A percentile compares a stretch with the other conserved stretches of the same genome.
Evolutionary conservation across 495 filamentous ascomycete species (phyloP).

Genomic region (Tuber microsphaerosporum): DNA sequence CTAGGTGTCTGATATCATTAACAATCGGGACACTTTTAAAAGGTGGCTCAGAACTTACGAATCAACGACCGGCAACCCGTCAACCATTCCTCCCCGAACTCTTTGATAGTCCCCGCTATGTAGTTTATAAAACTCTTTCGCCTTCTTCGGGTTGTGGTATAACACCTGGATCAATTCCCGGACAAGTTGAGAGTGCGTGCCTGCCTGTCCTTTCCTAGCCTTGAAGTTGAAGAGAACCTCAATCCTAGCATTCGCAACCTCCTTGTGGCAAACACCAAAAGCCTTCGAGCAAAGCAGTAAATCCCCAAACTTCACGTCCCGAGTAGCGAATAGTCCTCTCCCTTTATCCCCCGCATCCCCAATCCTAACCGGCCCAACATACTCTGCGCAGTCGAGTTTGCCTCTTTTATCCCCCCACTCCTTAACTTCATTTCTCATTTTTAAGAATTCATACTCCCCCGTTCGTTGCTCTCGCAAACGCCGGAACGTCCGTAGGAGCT

Average conservation of each 20-base stretch:
- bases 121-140: constrained; percentile 9
- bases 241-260: background rate
- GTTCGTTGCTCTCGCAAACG: constrained; percentile 10
- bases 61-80: constrained; percentile 16
- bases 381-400: constrained; percentile 22
- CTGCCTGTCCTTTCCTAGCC: background rate
- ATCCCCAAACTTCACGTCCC: constrained; percentile 24
- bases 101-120: constrained; percentile 10
- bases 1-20: constrained; percentile 6
- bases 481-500: constrained; percentile 13
- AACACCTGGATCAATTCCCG: constrained; percentile 4
- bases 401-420: background rate
- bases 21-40: background rate
- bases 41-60: constrained; percentile 1
- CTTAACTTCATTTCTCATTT: constrained; percentile 17
- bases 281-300: constrained; percentile 21
- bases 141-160: constrained; percentile 15
- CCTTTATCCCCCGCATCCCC: constrained; percentile 6
- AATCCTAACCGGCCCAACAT: constrained; percentile 15
- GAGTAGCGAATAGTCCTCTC: constrained; percentile 20
- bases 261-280: constrained; percentile 14
- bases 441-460: constrained; percentile 17
- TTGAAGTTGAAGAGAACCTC: background rate
- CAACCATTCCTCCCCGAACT: constrained; percentile 8
- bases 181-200: constrained; percentile 1